These are phyloP conservation scores for Botrytis porri DNA, from an alignment of 2,329 filamentous ascomycete genomes.

Conservation along the genomic window DNA sequence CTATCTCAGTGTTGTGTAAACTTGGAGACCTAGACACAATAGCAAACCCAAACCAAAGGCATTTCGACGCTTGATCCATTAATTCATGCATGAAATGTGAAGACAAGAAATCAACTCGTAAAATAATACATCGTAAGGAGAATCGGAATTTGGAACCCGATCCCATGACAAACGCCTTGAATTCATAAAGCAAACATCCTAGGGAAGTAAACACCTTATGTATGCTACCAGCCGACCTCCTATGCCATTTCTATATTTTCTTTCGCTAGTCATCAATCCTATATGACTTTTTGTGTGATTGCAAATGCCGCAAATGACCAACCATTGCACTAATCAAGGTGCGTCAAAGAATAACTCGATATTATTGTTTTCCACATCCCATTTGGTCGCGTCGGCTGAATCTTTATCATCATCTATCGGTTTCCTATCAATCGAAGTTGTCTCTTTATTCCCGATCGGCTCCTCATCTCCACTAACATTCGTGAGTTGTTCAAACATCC, in stretches of 20 bases:
- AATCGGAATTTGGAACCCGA: not conserved
- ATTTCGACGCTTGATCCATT: not conserved
- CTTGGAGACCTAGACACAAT: not conserved
- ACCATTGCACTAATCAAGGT: constrained; percentile 24
- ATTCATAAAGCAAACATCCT: not conserved
- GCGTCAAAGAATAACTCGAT: constrained; percentile 33
- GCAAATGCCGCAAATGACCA: not conserved
- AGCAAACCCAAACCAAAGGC: not conserved
- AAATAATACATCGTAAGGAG: constrained; percentile 4
- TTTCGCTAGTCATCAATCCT: not conserved
- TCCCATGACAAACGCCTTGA: not conserved
- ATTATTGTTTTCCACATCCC: constrained; percentile 28
- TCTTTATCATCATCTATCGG: constrained; percentile 17
- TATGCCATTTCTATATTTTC: not conserved
- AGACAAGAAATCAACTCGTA: not conserved
- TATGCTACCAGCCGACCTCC: constrained; percentile 3
- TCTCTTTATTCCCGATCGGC: not conserved
- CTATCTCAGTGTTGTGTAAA: not conserved
- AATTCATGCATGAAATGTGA: constrained; percentile 1
- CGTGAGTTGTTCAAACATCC: constrained; percentile 38
- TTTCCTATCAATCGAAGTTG: not conserved
- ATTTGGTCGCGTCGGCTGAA: constrained; percentile 25
- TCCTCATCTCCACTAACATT: constrained; percentile 31
- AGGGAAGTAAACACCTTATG: not conserved
- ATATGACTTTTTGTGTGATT: not conserved